Base-by-base conservation (phyloP, 2,329 filamentous ascomycete genomes). In the Colletotrichum paranaense region DNA sequence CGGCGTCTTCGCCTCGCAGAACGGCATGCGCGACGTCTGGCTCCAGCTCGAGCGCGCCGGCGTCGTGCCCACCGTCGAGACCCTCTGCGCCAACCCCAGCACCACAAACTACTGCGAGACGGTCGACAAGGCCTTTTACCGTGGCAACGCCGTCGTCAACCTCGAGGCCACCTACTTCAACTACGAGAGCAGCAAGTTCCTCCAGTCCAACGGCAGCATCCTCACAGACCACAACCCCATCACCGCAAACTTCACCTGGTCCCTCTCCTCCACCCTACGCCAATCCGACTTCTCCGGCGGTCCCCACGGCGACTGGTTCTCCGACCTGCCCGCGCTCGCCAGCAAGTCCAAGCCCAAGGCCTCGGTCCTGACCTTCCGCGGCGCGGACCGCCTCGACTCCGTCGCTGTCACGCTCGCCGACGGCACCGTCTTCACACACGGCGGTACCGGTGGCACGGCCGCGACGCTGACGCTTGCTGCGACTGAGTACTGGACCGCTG, bases 91-190 rank as follows among this genome's bases (percentile, higher is more conserved):
- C n/a, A 92, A 91, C 76, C 91, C 91, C 0, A 86, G 86, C 35
- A 83, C 83, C 0, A 85, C 81, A 59, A 85, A 85, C 77, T 79
- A 80, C 5, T 93, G 92, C 80, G 92, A 93, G 82, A 90, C 88
- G 3, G 90, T 93, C 49, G 92, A 93, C 81, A 93, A 93, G 81
- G 83, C 92, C 59, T 88, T 92, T 76, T 92, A 90, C 82, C 87
- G 90, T 49, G 84, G 85, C 38, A 86, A 85, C 22, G 77, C 84
- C n/a, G 76, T 86, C 4, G 75, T 90, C 5, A 78, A 77, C 35
- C 83, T 92, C 3, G 75, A 78, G 1, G 88, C 89, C 0, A 87
- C 83, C 1, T 79, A 78, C 26, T 92, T 88, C 78, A 83, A 82
- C 76, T 93, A 93, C 79, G 88, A 86, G 14, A 86, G 88, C 57